Base-by-base conservation (phyloP, 2,329 filamentous ascomycete species). In the Sporothrix euskadiensis region DNA sequence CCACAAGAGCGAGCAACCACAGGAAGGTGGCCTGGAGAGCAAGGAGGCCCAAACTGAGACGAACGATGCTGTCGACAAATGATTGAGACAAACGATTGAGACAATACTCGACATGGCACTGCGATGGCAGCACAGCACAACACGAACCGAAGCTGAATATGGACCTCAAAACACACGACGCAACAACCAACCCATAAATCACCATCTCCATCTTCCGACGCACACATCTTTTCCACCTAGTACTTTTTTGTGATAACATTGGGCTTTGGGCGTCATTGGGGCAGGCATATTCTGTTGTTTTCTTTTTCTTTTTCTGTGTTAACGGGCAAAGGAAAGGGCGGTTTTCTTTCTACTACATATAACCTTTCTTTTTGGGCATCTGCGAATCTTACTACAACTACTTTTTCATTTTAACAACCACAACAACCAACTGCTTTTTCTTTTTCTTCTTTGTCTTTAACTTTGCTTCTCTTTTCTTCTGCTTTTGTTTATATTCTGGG, bases 191-290 rank as follows among this genome's bases (percentile, higher is more conserved):
- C 14, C 26, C 26, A 14, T 14, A 19, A 35, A n/a, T n/a, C 30
- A 6, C 19, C 19, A 26, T 63, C 14, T 49, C 19, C 44, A 49
- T 32, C 4, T 63, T 19, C 59, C 9, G 59, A 63, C 35, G 6
- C 39, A 66, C 32, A 30, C 61, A 66, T 30, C 39, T 44, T 14
- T 19, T 26, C 22, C 6, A 12, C 39, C 22, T 47, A 66, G 12
- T 22, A 16, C 22, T 30, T 47, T 41, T 65, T 44, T 66, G 39
- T 66, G 22, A 66, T 47, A 44, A 47, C 22, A 66, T 66, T 47
- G 12, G 39, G 61, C 47, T 65, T 66, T 66, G 61, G 61, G 61
- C 61, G 61, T 47, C 39, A 4, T 47, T 66, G 61, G 61, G 61
- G 61, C 61, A 30, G 39, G 22, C 22, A 26, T 44, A 44, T 66